Conservation (phyloP, 2,329 filamentous ascomycete species). For the Zymoseptoria brevis region DNA sequence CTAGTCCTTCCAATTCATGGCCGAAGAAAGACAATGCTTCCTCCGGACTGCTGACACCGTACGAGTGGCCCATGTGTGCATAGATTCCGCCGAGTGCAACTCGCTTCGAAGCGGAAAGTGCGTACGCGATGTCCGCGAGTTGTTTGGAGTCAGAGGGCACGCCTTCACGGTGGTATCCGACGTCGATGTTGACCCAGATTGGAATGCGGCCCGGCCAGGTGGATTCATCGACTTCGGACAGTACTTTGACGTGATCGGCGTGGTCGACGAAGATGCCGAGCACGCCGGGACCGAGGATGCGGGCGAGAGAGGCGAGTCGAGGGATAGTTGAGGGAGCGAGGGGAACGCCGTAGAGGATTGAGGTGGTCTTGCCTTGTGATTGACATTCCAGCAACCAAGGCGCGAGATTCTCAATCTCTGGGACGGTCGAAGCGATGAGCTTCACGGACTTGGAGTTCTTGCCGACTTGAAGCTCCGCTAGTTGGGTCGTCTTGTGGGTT, state of each 20-base stretch:
- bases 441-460: conserved; percentile 44
- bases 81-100: conserved; percentile 57
- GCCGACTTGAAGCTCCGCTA: conserved; percentile 64
- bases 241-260: conserved; percentile 48
- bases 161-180: conserved; percentile 64
- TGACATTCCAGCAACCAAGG: conserved; percentile 54
- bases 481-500: conserved; percentile 68
- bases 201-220: conserved; percentile 43
- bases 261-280: conserved; percentile 65
- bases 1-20: conserved; percentile 51
- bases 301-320: conserved; percentile 52
- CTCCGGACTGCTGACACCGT: conserved; percentile 46
- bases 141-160: conserved; percentile 45
- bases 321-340: conserved; percentile 53
- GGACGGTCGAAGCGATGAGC: conserved; percentile 65
- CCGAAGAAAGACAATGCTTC: conserved; percentile 54
- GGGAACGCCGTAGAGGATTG: conserved; percentile 67
- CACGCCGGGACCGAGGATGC: conserved; percentile 47
- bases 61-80: conserved; percentile 65
- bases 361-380: conserved; percentile 46
- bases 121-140: conserved; percentile 42
- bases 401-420: conserved; percentile 61
- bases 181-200: conserved; percentile 67
- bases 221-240: conserved; percentile 37
- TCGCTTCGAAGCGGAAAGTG: conserved; percentile 39